Evolutionary conservation across 345 rosid genomes (phyloP), one percentile per base, ranked within the genome.

Genomic region (Conringia planisiliqua): DNA sequence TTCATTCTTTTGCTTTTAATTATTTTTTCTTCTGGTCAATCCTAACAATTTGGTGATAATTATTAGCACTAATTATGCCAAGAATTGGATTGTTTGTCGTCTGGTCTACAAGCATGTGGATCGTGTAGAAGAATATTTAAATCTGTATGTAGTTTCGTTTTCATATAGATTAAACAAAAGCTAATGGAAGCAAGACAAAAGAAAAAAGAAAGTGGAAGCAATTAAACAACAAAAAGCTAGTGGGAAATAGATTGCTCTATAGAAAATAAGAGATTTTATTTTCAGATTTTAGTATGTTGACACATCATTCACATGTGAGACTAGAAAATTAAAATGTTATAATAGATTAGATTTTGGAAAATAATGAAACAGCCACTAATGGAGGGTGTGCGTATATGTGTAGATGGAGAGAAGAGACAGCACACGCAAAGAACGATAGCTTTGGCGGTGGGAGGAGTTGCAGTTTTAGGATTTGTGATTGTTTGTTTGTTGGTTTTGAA

Each of bases 361-460:
- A 20, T 32, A 36, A 51, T 22, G 46, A 22, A 60, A 32, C 6
- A 27, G 6, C 10, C 32, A 30, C 52, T 66, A 33, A 62, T 39
- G 10, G 39, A n/a, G 66, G 42, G 76, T 54, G 42, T 71, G 68
- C 57, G 62, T 57, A 4, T 17, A 17, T 67, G 3, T 33, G n/a
- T 65, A 71, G 81, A 35, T 78, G 77, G 77, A 59, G 85, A 82
- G 78, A 70, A 81, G 51, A 81, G 71, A 76, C 82, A 85, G 38
- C 86, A 83, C 33, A 84, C 88, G 3, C 82, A 87, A 77, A 89
- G 79, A 82, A 89, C 91, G 0, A 92, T 88, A 82, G 97, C 96
- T n/a, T 85, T 88, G 57, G 94, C 83, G 26, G 84, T 93, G 3
- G 98, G 98, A 61, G 90, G 93, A 54, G 85, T 85, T 27, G 96